Percentiles rank a stretch among this genome's conserved stretches.
These are phyloP conservation scores for Naganishia randhawae DNA, from an alignment of 768 basidiomycete genomes.

Conservation along the genomic window DNA sequence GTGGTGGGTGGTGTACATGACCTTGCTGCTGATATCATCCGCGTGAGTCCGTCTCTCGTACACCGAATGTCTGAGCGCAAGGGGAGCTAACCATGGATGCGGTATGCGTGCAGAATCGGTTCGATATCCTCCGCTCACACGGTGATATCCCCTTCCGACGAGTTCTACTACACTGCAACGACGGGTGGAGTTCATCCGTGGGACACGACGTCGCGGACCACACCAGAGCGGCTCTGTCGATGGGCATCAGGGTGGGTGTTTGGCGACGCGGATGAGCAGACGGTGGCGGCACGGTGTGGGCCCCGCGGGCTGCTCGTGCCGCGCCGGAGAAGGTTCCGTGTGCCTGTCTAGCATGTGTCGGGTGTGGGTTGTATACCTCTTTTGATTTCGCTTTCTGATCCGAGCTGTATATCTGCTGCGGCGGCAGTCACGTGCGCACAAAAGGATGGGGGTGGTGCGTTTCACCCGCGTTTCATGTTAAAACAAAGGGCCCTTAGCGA, in stretches of 20 bases:
- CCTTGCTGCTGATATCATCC: not conserved
- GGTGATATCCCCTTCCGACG: not conserved
- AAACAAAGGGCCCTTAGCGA: too few species aligned
- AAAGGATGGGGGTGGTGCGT: too few species aligned
- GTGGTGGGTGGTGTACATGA: not conserved
- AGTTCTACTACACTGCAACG: not conserved
- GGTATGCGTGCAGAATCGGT: not conserved
- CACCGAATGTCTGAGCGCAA: too few species aligned
- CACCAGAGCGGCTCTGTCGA: not conserved
- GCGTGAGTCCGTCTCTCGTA: not conserved
- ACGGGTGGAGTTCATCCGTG: not conserved
- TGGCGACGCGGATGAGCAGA: not conserved
- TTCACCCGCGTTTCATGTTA: too few species aligned
- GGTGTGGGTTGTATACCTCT: not conserved
- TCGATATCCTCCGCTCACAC: not conserved
- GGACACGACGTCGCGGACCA: not conserved
- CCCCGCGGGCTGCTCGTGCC: not conserved
- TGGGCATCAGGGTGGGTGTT: not conserved
- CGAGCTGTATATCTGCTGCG: not conserved
- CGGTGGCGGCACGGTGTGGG: not conserved
- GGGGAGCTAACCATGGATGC: too few species aligned
- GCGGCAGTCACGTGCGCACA: too few species aligned
- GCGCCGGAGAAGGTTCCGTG: not conserved
- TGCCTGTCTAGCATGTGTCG: not conserved
- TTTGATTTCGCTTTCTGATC: slow-evolving; percentile 15